phyloP scores from a whole-genome alignment of 345 rosid genomes.

The Turnera subulata region DNA sequence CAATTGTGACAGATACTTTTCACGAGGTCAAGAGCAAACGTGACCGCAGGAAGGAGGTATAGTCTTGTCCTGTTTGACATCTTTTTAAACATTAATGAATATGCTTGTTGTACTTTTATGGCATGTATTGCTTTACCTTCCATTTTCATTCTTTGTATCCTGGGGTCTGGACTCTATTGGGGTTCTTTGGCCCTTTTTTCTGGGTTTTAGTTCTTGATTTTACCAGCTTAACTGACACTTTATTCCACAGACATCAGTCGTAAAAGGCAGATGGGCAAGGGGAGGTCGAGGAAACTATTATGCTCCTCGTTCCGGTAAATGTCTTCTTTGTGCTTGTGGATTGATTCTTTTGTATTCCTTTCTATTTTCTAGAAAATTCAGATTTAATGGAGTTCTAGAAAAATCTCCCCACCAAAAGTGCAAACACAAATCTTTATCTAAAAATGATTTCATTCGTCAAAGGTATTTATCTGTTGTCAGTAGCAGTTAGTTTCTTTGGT shows the following conservation, averaged over 20 bases:
- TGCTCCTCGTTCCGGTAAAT: conserved; percentile 42
- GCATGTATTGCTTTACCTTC: not conserved
- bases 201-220: not conserved
- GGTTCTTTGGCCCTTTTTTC: not conserved
- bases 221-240: not conserved
- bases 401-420: not conserved
- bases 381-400: not conserved
- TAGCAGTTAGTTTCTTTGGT: conserved; percentile 1
- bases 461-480: not conserved
- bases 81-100: not conserved
- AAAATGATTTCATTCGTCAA: not conserved
- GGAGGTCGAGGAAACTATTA: conserved; percentile 48
- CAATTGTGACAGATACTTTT: conserved; percentile 65
- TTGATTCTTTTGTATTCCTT: not conserved
- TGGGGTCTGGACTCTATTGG: not conserved
- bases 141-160: not conserved
- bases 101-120: too few species aligned
- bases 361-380: not conserved
- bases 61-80: not conserved
- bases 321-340: not conserved
- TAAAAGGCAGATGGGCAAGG: conserved; percentile 40
- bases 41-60: conserved; percentile 65
- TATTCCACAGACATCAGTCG: conserved; percentile 36
- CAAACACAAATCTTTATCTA: not conserved
- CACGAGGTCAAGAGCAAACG: conserved; percentile 78